Base-by-base conservation (phyloP, 2,329 filamentous ascomycete species). In the Colletotrichum cereale region DNA sequence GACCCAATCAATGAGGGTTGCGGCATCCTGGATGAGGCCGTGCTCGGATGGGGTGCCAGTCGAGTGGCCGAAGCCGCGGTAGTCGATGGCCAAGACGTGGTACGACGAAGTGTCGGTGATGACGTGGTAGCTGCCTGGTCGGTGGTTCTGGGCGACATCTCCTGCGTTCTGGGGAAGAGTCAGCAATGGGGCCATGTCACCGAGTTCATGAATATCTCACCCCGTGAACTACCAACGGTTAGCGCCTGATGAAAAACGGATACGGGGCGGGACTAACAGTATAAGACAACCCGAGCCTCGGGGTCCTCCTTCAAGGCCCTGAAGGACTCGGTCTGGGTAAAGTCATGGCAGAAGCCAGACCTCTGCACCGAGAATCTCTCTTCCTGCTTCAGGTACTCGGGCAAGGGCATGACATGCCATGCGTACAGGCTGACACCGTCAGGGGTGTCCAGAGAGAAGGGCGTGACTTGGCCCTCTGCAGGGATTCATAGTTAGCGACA, bases 21-120 rank as follows among this genome's bases (percentile, higher is more conserved):
- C 85, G 21, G 91, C 94, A 78, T 98, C 96, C 5, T 88, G 89
- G 66, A 97, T 93, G 10, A 98, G 83, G 0, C 96, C 96, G 44
- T 87, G 83, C 82, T 98, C 96, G 0, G 91, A 92, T 0, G 96
- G 96, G 5, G 82, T 83, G n/a, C 96, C 94, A 0, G 91, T 93
- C 11, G 93, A 96, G 48, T 89, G 87, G 0, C 95, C 95, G 76
- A 94, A 98, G 8, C 95, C 95, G 24, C 95, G 92, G 81, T 98
- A 98, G 84, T 97, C 95, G 76, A 97, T 90, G 48, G 94, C 89
- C n/a, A 98, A 85, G 55, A 97, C 88, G 78, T 98, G 95, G 66
- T 95, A 90, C 0, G 87, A 88, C 2, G 92, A 92, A 3, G 91
- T 90, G 63, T 92, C 89, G 5, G 94, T 90, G 52, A 97, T 84